Base-by-base conservation (phyloP, 2,329 filamentous ascomycete species). In the Penicillium sumatraense region DNA sequence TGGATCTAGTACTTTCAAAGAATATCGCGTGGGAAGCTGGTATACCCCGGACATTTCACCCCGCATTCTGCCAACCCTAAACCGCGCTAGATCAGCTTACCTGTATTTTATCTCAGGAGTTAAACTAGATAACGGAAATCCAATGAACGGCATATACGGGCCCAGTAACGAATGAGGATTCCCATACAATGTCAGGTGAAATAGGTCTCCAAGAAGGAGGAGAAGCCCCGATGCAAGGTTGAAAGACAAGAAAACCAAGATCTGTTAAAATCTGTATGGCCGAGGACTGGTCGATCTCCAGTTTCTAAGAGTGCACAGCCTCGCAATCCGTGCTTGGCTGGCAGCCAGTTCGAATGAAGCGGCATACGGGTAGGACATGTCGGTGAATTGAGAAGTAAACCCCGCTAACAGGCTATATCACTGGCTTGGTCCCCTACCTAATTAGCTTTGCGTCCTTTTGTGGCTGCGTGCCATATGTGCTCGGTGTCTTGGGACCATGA, bases 391-490 rank as follows among this genome's bases (percentile, higher is more conserved):
- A 23, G 21, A 49, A 49, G 47, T 49, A 27, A 41, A 40, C 47
- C 41, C 47, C 47, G 47, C 35, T 23, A 41, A 40, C 33, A 49
- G 47, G 35, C 33, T 49, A 49, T 49, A 49, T 49, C 47, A 29
- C 31, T 49, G 35, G 47, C 47, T 49, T 49, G 47, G 24, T 41
- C 47, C 35, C 47, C 47, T 49, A 26, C 35, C 41, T 49, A 26
- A 38, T 49, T 38, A 49, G 41, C 47, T 49, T 49, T 49, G 47
- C 35, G n/a, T 49, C 31, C 47, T 49, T 27, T 49, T 40, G 47
- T 49, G 31, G 47, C 47, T 49, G 35, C 47, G 47, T 49, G 47
- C 47, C 47, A 49, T 21, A 49, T 49, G 23, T 49, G 47, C 35
- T 24, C 5, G 18, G 47, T 49, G 33, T 49, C 47, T 49, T 49